Evolutionary conservation across 306 rosid species (phyloP), one percentile per base, ranked within the genome.

Genomic region (Dalbergia cochinchinensis): DNA sequence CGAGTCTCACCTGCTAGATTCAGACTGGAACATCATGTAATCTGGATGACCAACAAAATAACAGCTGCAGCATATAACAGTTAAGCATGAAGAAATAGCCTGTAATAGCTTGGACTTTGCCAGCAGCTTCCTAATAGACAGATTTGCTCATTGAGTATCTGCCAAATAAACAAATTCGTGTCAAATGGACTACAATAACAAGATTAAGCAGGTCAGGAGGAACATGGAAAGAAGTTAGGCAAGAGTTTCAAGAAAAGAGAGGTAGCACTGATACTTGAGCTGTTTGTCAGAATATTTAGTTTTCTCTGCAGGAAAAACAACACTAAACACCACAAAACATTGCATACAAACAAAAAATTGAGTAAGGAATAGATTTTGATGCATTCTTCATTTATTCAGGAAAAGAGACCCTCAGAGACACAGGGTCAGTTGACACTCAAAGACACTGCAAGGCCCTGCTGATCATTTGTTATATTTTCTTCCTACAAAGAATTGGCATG

Each of bases 131-230:
- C 41, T 37, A 37, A 37, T 6, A 48, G 90, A 81, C 11, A 7
- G 70, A 92, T 86, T 78, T 90, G 93, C 65, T 90, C 92, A 73
- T 90, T 89, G 85, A 86, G 89, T 83, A 92, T 92, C 93, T 90
- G 87, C 84, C 4, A 48, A 76, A 64, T 26, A 65, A 82, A 61
- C 34, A 42, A 47, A 16, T 11, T 51, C 44, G 45, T 58, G 68
- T 78, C 57, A 81, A 80, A 59, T 68, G 71, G 35, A 80, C 51
- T 22, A 71, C 71, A 42, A 45, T 47, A 37, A 73, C 35, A 71
- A 73, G 65, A 51, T 62, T 44, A 69, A 64, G 71, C 50, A 73
- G 13, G 34, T 34, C 26, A 65, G 50, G 31, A 16, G 22, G 78
- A 47, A 42, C 47, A 8, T 26, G 37, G 42, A 53, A 83, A 79